Conservation (phyloP, 2,329 filamentous ascomycete species). For the Cladosporium colombiae region DNA sequence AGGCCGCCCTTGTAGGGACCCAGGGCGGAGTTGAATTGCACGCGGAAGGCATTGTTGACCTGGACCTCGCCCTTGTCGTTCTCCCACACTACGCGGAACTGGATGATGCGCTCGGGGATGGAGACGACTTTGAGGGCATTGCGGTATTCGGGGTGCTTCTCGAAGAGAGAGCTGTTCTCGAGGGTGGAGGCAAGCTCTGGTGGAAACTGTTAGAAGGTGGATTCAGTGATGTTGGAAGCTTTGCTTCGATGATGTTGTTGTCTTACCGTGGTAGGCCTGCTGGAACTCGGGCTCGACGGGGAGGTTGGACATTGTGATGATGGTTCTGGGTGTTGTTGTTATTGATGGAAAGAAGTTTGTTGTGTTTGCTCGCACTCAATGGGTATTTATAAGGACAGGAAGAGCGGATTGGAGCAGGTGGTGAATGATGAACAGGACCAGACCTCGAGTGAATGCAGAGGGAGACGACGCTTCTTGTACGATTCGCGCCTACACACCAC, state of each 20-base stretch:
- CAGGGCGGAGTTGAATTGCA: conserved; percentile 97
- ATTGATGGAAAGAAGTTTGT: not conserved
- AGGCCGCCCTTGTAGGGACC: conserved; percentile 98
- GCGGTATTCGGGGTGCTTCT: conserved; percentile 92
- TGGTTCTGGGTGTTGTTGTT: conserved; percentile 7
- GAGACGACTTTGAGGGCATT: conserved; percentile 84
- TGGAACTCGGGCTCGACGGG: conserved; percentile 93
- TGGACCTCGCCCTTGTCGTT: conserved; percentile 86
- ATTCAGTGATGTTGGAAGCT: not conserved
- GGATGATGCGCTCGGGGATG: conserved; percentile 91
- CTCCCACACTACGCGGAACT: conserved; percentile 98
- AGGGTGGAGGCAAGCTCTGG: conserved; percentile 92
- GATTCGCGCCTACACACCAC: not conserved
- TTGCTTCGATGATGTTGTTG: not conserved
- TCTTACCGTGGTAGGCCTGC: conserved; percentile 91
- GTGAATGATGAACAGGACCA: conserved; percentile 1
- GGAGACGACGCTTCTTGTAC: conserved; percentile 11
- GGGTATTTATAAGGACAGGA: conserved; percentile 1
- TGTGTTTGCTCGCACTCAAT: not conserved
- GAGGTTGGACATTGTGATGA: conserved; percentile 25
- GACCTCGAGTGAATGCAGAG: not conserved
- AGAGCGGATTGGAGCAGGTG: conserved; percentile 1
- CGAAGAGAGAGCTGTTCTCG: conserved; percentile 88
- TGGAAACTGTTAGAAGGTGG: conserved; percentile 19
- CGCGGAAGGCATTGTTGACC: conserved; percentile 92